Base-by-base conservation (phyloP, 2,329 filamentous ascomycete genomes). In the Penicillium sp. region DNA sequence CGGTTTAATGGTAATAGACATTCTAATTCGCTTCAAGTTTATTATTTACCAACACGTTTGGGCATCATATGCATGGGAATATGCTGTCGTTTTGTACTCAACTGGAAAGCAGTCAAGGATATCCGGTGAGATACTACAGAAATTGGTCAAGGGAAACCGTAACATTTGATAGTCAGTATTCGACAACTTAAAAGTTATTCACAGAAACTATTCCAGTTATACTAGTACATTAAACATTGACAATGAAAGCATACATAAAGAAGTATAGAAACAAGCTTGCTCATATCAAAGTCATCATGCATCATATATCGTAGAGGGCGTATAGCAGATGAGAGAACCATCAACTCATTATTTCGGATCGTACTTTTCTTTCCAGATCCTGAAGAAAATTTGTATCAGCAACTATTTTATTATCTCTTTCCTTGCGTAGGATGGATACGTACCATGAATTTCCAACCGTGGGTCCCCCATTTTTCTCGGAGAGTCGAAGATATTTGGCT, bases 281-380 rank as follows among this genome's bases (percentile, higher is more conserved):
- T 37, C 34, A 13, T 37, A 37, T 37, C 34, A 21, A 37, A 37
- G 14, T 21, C 16, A 21, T 37, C 18, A 37, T 37, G 19, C 18
- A 21, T 37, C 7, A 5, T 9, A 37, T 19, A 37, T 37, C 34
- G 34, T 37, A 21, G 33, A 42, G 21, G n/a, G 7, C 13, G n/a
- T 16, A 16, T 7, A 34, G 7, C n/a, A 34, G n/a, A 16, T 7
- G 16, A 18, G 5, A 21, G 5, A 11, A 7, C 18, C 34, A 21
- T 37, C 7, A 37, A 23, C 13, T 23, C 23, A 43, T 64, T 69
- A 79, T 68, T 80, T 80, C 18, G 81, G 79, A 59, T 80, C 83
- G 77, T 97, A 97, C 77, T 97, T 97, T 59, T 96, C 92, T 74
- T 97, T 97, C 91, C 93, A 97, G 70, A 97, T 97, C 92, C 91